A percentile compares a stretch with the other conserved stretches of the same genome.
Evolutionary conservation across 208 protist species (phyloP).

Genomic region (Endotrypanum monterogeii): DNA sequence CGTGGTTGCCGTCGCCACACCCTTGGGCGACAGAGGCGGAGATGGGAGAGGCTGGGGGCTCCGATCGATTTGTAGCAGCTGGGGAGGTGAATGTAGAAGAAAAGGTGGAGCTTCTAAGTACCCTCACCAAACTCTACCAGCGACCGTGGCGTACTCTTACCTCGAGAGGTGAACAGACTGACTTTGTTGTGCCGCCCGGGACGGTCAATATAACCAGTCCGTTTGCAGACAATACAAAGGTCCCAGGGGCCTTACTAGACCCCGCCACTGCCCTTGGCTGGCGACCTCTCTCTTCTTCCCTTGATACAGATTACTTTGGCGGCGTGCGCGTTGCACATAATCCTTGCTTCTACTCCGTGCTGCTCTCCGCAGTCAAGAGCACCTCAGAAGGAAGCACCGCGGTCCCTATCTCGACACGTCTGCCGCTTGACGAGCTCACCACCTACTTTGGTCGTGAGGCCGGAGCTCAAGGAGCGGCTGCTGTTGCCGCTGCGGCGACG

Average conservation of each 20-base stretch:
- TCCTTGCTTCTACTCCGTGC: conserved; percentile 24
- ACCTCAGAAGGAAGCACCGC: neutral
- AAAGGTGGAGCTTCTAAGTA: conserved; percentile 60
- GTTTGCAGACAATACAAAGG: conserved; percentile 45
- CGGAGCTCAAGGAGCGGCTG: conserved; percentile 34
- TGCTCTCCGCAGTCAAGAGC: conserved; percentile 10
- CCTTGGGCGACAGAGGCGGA: conserved; percentile 64
- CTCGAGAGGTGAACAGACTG: conserved; percentile 73
- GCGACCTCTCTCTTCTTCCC: conserved; percentile 6
- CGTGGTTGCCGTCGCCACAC: conserved; percentile 52
- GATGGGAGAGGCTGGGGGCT: conserved; percentile 1
- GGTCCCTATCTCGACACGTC: conserved; percentile 12
- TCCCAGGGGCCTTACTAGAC: conserved; percentile 45
- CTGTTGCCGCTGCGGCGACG: conserved; percentile 23
- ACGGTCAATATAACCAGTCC: conserved; percentile 77
- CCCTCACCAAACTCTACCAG: conserved; percentile 62
- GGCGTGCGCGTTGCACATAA: conserved; percentile 11
- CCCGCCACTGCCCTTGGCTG: conserved; percentile 51
- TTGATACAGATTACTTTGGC: conserved; percentile 13
- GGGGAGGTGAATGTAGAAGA: conserved; percentile 67
- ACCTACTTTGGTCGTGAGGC: conserved; percentile 52
- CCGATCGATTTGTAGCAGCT: conserved; percentile 55
- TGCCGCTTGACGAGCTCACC: conserved; percentile 34
- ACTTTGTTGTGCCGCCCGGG: conserved; percentile 68
- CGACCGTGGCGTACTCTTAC: conserved; percentile 55